These are phyloP conservation scores for Limtongia smithiae DNA, from an alignment of 805 yeast genomes.

Conservation along the genomic window DNA sequence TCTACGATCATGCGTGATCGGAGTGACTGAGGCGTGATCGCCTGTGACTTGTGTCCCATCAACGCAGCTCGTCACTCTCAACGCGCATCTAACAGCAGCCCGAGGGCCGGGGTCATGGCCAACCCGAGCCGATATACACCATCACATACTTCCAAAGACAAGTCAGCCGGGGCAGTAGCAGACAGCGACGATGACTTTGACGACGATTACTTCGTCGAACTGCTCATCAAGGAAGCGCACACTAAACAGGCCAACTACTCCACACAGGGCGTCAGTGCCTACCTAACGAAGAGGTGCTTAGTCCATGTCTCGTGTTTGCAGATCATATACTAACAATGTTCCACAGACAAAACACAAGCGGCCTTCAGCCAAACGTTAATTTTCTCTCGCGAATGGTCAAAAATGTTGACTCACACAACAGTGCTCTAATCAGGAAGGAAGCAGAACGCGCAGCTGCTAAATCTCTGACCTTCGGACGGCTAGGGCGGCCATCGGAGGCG, in stretches of 20 bases:
- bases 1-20: neutral
- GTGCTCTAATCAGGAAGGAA: conserved; percentile 14
- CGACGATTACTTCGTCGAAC: conserved; percentile 7
- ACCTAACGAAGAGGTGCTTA: neutral
- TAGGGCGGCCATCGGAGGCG: too few relatives aligned
- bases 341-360: conserved; percentile 7
- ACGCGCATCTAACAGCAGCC: too few relatives aligned
- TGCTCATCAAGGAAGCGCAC: conserved; percentile 8
- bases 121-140: too few relatives aligned
- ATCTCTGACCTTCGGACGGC: too few relatives aligned
- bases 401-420: conserved; percentile 18
- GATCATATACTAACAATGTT: neutral
- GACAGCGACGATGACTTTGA: conserved; percentile 3
- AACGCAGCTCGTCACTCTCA: too few relatives aligned
- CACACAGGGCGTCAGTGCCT: neutral
- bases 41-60: neutral
- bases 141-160: too few relatives aligned
- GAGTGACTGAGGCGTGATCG: neutral
- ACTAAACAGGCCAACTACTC: neutral
- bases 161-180: neutral
- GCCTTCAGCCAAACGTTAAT: conserved; percentile 14
- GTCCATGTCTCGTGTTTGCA: neutral
- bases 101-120: too few relatives aligned
- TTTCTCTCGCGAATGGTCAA: conserved; percentile 22
- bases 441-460: conserved; percentile 11